A percentile compares a stretch with the other conserved stretches of the same genome.
phyloP scores from a whole-genome alignment of 352 stramenopile genomes.

The Peronospora destructor region DNA sequence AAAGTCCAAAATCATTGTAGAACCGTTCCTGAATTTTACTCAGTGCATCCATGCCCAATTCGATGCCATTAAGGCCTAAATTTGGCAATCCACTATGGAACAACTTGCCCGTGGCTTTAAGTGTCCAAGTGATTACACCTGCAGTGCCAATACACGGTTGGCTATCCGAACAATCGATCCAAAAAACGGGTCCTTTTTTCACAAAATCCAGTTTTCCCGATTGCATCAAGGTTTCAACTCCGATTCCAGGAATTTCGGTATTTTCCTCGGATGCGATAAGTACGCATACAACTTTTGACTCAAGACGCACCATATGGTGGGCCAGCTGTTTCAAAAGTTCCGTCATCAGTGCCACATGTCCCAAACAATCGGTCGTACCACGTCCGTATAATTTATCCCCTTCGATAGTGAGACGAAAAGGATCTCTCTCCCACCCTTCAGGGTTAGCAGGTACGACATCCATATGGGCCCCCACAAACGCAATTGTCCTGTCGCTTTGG shows the following conservation, averaged over 20 bases:
- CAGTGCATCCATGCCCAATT: conserved; percentile 84
- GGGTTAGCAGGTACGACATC: conserved; percentile 91
- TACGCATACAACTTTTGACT: conserved; percentile 79
- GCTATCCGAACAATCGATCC: conserved; percentile 89
- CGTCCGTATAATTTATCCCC: conserved; percentile 89
- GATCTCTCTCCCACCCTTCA: conserved; percentile 82
- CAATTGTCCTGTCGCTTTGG: conserved; percentile 55
- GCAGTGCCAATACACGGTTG: conserved; percentile 90
- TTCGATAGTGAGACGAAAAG: conserved; percentile 84
- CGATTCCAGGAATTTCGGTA: conserved; percentile 74
- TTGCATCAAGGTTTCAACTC: conserved; percentile 85
- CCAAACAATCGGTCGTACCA: conserved; percentile 90
- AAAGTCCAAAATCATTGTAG: conserved; percentile 82
- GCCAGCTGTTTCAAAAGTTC: conserved; percentile 65
- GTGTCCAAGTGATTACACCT: conserved; percentile 79
- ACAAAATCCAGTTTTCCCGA: conserved; percentile 88
- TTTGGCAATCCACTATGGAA: conserved; percentile 89
- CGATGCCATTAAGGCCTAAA: conserved; percentile 85
- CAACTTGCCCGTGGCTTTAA: conserved; percentile 88
- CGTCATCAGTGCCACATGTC: conserved; percentile 90
- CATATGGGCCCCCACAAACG: conserved; percentile 87
- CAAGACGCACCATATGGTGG: conserved; percentile 61
- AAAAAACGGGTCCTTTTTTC: conserved; percentile 89
- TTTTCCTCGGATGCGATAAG: conserved; percentile 89
- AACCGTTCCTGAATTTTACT: conserved; percentile 84